phyloP scores from a whole-genome alignment of 148 eudicot species.

The Camellia granthamiana region DNA sequence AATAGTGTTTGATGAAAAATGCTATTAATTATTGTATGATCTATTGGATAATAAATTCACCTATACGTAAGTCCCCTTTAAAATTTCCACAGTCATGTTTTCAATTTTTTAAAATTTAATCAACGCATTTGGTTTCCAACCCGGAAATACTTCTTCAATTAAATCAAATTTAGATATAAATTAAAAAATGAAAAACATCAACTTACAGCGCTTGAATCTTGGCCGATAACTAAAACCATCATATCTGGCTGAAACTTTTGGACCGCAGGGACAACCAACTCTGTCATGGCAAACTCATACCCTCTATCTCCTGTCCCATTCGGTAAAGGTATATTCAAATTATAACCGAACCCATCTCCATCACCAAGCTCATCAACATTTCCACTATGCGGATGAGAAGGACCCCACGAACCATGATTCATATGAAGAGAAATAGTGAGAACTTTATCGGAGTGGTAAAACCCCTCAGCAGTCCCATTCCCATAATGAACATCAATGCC shows the following conservation, averaged over 20 bases:
- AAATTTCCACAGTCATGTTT: neutral
- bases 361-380: constrained; percentile 73
- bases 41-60: no score
- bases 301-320: constrained; percentile 84
- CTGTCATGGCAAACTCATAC: constrained; percentile 61
- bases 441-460: constrained; percentile 62
- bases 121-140: neutral
- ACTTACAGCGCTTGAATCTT: constrained; percentile 97
- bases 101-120: neutral
- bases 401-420: constrained; percentile 99
- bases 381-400: constrained; percentile 89
- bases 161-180: neutral
- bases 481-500: constrained; percentile 98
- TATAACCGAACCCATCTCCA: constrained; percentile 79
- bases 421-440: constrained; percentile 92
- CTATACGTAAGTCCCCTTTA: neutral
- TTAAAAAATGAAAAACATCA: neutral
- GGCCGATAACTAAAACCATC: constrained; percentile 85
- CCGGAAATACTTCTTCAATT: neutral
- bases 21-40: no score
- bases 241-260: constrained; percentile 66
- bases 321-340: constrained; percentile 83
- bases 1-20: no score
- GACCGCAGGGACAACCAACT: constrained; percentile 72
- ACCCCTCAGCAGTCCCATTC: constrained; percentile 93